Evolutionary conservation across 164 flowering plant species (phyloP), one percentile per base, ranked within the genome.

Genomic region (Houttuynia cordata): DNA sequence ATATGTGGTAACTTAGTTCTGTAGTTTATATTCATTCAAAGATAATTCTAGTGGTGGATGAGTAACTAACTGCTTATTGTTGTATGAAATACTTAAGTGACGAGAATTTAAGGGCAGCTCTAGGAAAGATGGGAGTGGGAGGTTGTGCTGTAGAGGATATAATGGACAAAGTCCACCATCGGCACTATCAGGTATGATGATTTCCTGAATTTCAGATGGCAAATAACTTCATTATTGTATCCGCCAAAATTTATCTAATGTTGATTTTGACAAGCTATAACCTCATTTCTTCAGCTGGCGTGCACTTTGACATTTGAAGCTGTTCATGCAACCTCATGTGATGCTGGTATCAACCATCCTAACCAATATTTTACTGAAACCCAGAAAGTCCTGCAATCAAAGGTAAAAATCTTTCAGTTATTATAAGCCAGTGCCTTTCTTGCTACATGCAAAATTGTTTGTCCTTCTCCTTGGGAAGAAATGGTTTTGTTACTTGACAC

Each of bases 221-320:
- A 23, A n/a, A n/a, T n/a, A n/a, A n/a, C n/a, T n/a, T n/a, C n/a
- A n/a, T n/a, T n/a, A n/a, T n/a, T n/a, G n/a, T n/a, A n/a, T n/a
- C n/a, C n/a, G n/a, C n/a, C n/a, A n/a, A n/a, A n/a, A n/a, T n/a
- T n/a, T n/a, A n/a, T n/a, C n/a, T n/a, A n/a, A n/a, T n/a, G n/a
- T n/a, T n/a, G n/a, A n/a, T 22, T 30, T 51, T 18, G n/a, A 13
- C 1, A 45, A 10, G 8, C 49, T 7, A 45, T 45, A 61, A 8
- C 30, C 45, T 42, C n/a, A 15, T 39, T 25, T 37, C 42, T 60
- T 69, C 83, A 93, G 99, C 71, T 90, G 76, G 99, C 99, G 21
- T 93, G 99, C 78, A 90, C 99, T 40, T 73, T 88, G 71, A 81
- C 95, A 20, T 93, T 93, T 76, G 99, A 93, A 77, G 87, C 93